Evolutionary conservation across 2,329 filamentous ascomycete genomes (phyloP), one percentile per base, ranked within the genome.

Genomic region (Fusarium coffeatum): DNA sequence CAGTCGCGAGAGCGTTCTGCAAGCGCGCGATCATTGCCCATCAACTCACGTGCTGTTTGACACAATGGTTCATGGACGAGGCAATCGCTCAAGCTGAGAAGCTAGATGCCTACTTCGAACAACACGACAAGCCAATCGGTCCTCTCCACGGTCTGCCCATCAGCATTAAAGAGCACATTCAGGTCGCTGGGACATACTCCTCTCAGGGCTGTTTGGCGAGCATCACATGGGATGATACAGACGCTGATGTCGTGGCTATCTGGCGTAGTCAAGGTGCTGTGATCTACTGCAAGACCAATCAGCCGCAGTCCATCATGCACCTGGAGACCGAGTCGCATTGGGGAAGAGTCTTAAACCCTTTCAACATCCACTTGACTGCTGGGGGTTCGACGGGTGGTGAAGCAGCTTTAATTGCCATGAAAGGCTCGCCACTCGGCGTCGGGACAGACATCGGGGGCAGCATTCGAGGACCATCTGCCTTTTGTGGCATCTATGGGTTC

Each of bases 221-320:
- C 5, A 61, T 66, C 23, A 61, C 48, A 27, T 53, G 64, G 12
- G 66, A 72, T 3, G 40, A 55, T 8, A 37, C 46, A n/a, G 71
- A 73, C 23, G 63, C 71, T 2, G 55, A 67, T 0, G 83, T 85
- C 0, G 86, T 91, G 1, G 82, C 86, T 11, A 80, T 91, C 2
- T 78, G 93, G 6, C 79, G 87, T 27, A 81, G 83, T 20, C 82
- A 88, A 0, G 91, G 91, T 2, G 90, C 90, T 2, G 83, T 93
- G 0, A 79, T 90, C n/a, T 88, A 90, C 71, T 85, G 87, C 68
- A 92, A 92, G 77, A 92, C 90, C 1, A 92, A 90, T 59, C 83
- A 91, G 10, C 89, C 90, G 1, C 86, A 88, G 64, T 66, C 63
- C 0, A 13, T 66, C 2, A 83, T 82, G 2, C 76, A 87, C 60